Evolutionary conservation across 1,139 yeast species (phyloP).

Genomic region (Hyphopichia khmerensis): DNA sequence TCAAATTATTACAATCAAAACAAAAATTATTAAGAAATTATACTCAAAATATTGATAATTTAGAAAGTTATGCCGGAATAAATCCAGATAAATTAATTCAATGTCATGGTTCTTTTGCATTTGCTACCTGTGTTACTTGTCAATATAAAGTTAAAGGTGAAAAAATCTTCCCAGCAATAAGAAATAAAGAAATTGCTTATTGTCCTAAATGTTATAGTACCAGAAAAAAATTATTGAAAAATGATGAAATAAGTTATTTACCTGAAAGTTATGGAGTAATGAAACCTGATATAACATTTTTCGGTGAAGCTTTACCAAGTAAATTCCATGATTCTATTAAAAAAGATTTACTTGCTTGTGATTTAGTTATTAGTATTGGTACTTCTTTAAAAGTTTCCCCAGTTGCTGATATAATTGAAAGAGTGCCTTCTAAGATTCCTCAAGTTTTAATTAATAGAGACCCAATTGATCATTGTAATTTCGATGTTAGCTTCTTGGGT

Average conservation of each 20-base stretch:
- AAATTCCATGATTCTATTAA: constrained; percentile 63
- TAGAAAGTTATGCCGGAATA: constrained; percentile 84
- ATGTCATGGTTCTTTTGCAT: constrained; percentile 95
- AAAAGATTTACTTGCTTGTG: constrained; percentile 66
- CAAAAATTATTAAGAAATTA: constrained; percentile 82
- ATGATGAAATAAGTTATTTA: constrained; percentile 27
- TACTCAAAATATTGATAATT: constrained; percentile 92
- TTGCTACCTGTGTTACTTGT: constrained; percentile 86
- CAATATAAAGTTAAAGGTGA: constrained; percentile 67
- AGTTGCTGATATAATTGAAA: constrained; percentile 87
- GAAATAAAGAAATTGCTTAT: constrained; percentile 60
- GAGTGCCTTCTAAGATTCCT: constrained; percentile 69
- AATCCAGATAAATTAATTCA: constrained; percentile 71
- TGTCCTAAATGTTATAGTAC: constrained; percentile 66
- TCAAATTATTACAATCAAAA: constrained; percentile 70
- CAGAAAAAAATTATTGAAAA: constrained; percentile 32
- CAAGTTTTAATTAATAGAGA: constrained; percentile 83
- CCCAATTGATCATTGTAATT: constrained; percentile 73
- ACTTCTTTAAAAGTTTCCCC: constrained; percentile 96
- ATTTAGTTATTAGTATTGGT: constrained; percentile 82
- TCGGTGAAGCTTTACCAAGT: constrained; percentile 85
- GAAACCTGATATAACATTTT: constrained; percentile 95
- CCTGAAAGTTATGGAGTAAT: constrained; percentile 71
- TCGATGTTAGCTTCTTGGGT: constrained; percentile 80
- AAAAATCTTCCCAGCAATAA: constrained; percentile 59